Evolutionary conservation across 2,329 filamentous ascomycete genomes (phyloP), one percentile per base, ranked within the genome.

Genomic region (Botrytis squamosa): DNA sequence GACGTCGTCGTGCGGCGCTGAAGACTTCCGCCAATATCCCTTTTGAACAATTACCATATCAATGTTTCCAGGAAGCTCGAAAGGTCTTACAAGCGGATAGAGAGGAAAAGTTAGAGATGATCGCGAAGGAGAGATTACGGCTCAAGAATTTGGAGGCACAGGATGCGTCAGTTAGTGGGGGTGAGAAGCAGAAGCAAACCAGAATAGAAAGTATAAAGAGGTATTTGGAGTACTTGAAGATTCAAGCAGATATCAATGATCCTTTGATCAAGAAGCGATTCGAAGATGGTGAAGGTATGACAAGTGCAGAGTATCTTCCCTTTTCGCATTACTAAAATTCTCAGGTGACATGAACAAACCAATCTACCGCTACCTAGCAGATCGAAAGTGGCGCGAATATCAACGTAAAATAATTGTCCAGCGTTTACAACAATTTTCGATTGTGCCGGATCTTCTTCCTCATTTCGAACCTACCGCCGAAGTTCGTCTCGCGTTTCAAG

Each of bases 1-100:
- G 95, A 78, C 90, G 95, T 86, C 91, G 95, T 76, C 91, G 95
- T 81, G 89, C 90, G 42, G 92, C 92, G 42, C 83, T 95, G 75
- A 89, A 87, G 80, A 88, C 85, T 79, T 84, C 87, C 75, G 88
- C 91, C 79, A 85, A 97, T 68, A 77, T 82, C 44, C 94, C 95
- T 40, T 98, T 99, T 81, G 94, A 97, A 85, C 92, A 95, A 81
- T 86, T 99, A 77, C 96, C 96, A 29, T 99, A 97, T 85, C 95
- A 98, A 87, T 96, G 93, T 84, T 99, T 98, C 85, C 96, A 99
- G 84, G 95, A 98, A 85, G 96, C 96, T 59, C 90, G 95, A 76
- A 93, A 94, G 82, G 84, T 98, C 67, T 85, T 99, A 73, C 87
- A 90, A 71, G 89, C 89, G 72, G 96, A 99, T 82, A 89, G 95